Evolutionary conservation across 495 filamentous ascomycete species (phyloP).

Genomic region (Recurvomyces mirabilis): DNA sequence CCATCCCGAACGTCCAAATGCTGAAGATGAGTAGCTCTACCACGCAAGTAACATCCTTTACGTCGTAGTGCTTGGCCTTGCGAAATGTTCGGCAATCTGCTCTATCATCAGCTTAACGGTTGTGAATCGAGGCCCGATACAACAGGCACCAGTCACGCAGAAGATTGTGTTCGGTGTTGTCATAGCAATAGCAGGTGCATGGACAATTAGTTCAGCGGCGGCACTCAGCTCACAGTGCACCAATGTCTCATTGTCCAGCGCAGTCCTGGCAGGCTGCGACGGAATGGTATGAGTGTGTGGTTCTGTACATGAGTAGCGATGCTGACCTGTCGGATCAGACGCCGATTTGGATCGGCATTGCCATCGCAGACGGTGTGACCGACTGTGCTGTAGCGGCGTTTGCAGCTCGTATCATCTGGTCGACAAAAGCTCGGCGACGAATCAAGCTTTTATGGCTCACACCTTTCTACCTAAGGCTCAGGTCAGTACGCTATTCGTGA

Average conservation of each 20-base stretch:
- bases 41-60: conserved; percentile 2
- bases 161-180: neutral
- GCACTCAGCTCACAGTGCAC: no score
- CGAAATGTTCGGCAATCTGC: neutral
- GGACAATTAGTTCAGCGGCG: no score
- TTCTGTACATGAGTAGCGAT: no score
- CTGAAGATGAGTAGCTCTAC: conserved; percentile 3
- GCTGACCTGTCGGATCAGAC: no score
- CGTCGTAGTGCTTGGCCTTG: conserved; percentile 1
- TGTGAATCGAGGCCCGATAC: neutral
- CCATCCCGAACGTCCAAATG: no score
- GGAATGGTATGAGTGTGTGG: neutral
- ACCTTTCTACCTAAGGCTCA: neutral
- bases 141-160: neutral
- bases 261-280: neutral
- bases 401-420: neutral
- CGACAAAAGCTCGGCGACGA: neutral
- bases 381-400: neutral
- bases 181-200: neutral
- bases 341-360: neutral
- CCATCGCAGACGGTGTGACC: neutral
- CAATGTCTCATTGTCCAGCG: neutral
- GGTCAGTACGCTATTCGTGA: no score
- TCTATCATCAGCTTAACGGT: neutral
- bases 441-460: neutral